phyloP scores from a whole-genome alignment of 768 basidiomycete genomes.

The Tylopilus sp. region DNA sequence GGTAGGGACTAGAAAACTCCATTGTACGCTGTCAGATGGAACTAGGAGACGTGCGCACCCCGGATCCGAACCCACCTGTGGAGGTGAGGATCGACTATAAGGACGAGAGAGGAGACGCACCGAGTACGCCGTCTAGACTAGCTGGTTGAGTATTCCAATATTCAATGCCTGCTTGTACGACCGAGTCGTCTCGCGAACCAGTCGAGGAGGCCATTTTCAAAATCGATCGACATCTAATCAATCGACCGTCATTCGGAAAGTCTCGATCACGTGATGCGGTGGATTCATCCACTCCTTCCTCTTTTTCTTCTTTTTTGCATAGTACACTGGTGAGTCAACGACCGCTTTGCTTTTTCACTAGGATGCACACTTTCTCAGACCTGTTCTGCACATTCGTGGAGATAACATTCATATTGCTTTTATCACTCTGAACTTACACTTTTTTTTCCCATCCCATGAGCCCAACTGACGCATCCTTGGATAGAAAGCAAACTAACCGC shows the following conservation, averaged over 20 bases:
- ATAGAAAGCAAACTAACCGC: conserved; percentile 1
- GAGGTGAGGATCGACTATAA: neutral
- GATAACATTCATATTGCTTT: conserved; percentile 24
- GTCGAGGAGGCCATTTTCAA: conserved; percentile 7
- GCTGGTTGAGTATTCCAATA: conserved; percentile 88
- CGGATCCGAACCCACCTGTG: conserved; percentile 54
- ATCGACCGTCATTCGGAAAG: neutral
- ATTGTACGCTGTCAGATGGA: neutral
- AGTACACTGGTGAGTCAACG: conserved; percentile 11
- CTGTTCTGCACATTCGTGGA: conserved; percentile 25
- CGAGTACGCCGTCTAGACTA: conserved; percentile 84
- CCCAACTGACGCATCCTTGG: conserved; percentile 6
- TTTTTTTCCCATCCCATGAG: neutral
- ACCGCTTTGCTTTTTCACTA: neutral
- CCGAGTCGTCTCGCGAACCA: conserved; percentile 39
- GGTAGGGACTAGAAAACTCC: conserved; percentile 66
- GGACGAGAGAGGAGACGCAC: conserved; percentile 31
- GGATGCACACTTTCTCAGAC: conserved; percentile 27
- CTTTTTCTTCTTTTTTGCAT: neutral
- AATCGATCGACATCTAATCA: neutral
- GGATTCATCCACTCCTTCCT: too few relatives aligned
- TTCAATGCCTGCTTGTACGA: conserved; percentile 71
- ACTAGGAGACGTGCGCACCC: conserved; percentile 30
- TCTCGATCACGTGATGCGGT: conserved; percentile 10
- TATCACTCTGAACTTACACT: conserved; percentile 13